Evolutionary conservation across 148 eudicot genomes (phyloP).

Genomic region (Rhododendron simsii): DNA sequence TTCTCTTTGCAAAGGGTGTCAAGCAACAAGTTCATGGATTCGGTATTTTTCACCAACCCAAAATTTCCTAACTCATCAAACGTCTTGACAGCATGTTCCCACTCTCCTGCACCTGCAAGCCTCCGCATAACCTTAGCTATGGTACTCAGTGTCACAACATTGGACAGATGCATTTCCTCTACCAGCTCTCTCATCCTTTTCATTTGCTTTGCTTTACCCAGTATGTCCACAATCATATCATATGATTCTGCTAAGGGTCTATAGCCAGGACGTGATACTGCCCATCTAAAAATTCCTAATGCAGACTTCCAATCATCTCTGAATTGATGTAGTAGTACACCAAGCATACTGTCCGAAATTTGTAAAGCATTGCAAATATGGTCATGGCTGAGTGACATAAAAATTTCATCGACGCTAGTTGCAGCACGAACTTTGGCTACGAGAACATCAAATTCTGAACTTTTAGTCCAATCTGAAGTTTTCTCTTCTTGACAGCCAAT

Average conservation of each 20-base stretch:
- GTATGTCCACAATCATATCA: constrained; percentile 74
- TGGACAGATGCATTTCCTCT: constrained; percentile 49
- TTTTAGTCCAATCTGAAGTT: constrained; percentile 7
- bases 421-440: constrained; percentile 34
- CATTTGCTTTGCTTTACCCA: constrained; percentile 80
- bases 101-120: constrained; percentile 66
- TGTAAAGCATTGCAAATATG: constrained; percentile 34
- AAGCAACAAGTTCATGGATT: constrained; percentile 80
- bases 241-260: constrained; percentile 45
- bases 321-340: constrained; percentile 44
- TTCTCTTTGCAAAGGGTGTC: constrained; percentile 88
- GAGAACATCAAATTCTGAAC: constrained; percentile 32
- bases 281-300: constrained; percentile 70
- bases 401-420: constrained; percentile 34
- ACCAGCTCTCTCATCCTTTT: constrained; percentile 59
- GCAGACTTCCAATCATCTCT: constrained; percentile 89
- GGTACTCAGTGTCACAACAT: constrained; percentile 47
- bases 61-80: constrained; percentile 61
- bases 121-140: constrained; percentile 77
- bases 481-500: constrained; percentile 14
- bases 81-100: constrained; percentile 55
- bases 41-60: constrained; percentile 68
- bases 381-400: constrained; percentile 40
- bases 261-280: constrained; percentile 34
- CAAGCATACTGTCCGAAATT: constrained; percentile 41